A percentile compares a stretch with the other conserved stretches of the same genome.
Conservation (phyloP, 148 eudicot genomes). For the Silene uniflora region DNA sequence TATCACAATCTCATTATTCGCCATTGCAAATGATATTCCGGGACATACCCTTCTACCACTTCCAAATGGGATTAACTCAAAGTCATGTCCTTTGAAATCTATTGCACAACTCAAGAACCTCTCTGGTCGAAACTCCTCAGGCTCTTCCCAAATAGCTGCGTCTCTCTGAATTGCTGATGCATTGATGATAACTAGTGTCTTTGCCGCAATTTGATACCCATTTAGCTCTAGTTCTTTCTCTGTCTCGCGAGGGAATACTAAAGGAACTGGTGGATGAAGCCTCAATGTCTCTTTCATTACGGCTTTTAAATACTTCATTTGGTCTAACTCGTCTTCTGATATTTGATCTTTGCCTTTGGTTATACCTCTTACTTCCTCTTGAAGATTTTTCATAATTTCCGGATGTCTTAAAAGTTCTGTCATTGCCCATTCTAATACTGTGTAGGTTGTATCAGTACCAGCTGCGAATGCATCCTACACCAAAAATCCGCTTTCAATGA, state of each 20-base stretch:
- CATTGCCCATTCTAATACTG: constrained; percentile 32
- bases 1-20: constrained; percentile 16
- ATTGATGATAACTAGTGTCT: constrained; percentile 30
- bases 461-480: constrained; percentile 25
- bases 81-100: constrained; percentile 32
- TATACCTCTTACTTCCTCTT: constrained; percentile 18
- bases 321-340: constrained; percentile 14
- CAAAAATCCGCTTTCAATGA: background rate
- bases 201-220: constrained; percentile 29
- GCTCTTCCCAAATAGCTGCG: constrained; percentile 25
- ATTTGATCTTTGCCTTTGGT: constrained; percentile 4
- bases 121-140: constrained; percentile 32
- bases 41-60: constrained; percentile 37
- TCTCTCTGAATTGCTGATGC: constrained; percentile 34
- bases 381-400: constrained; percentile 16
- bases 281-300: constrained; percentile 29
- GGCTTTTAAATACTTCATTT: constrained; percentile 22
- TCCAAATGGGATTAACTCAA: constrained; percentile 34
- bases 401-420: constrained; percentile 27
- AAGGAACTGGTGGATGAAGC: constrained; percentile 26
- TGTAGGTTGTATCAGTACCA: constrained; percentile 24
- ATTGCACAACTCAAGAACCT: constrained; percentile 25
- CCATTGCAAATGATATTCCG: constrained; percentile 22
- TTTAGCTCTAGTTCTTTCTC: background rate
- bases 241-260: constrained; percentile 23